Evolutionary conservation across 1,139 yeast genomes (phyloP), one percentile per base, ranked within the genome.

Genomic region (Saccharomycopsis hybrid): DNA sequence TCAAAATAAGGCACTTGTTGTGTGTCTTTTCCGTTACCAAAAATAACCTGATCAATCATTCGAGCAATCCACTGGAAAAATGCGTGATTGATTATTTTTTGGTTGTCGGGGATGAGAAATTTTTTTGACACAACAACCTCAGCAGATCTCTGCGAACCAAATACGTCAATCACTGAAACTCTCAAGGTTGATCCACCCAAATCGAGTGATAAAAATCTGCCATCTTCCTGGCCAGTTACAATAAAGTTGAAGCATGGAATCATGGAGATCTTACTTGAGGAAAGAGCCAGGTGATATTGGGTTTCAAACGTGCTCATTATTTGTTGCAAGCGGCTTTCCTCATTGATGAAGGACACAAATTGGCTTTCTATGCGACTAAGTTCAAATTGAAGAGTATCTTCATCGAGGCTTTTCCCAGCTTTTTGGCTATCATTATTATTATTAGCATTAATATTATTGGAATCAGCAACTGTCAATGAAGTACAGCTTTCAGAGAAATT

Each of bases 121-220:
- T 67, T 66, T 49, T 65, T 60, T 52, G 68, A 72, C 5, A 58
- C 58, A n/a, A 73, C 57, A 28, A 70, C 62, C 9, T 63, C 57
- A 29, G 69, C 61, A 18, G 71, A 57, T 5, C 35, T 29, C 5
- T 45, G 36, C 4, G 53, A 44, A 3, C 51, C 51, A 8, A 54
- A 54, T 8, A 43, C 44, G 40, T 65, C 61, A n/a, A 77, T 65
- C n/a, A 73, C 68, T 1, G 78, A 72, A 3, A 75, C 65, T 43
- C 80, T 65, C 43, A 77, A 63, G 1, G 81, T 77, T 4, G 78
- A 72, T 0, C 83, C 83, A 5, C 83, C 83, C 50, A 78, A 62
- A 57, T 78, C 83, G 31, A 78, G 66, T 35, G 71, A 76, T 55
- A 77, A 63, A 54, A 58, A 73, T 40, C 65, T 64, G 2, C 82